A percentile compares a stretch with the other conserved stretches of the same genome.
Conservation (phyloP, 2,329 filamentous ascomycete genomes). For the Sporothrix mexicana region DNA sequence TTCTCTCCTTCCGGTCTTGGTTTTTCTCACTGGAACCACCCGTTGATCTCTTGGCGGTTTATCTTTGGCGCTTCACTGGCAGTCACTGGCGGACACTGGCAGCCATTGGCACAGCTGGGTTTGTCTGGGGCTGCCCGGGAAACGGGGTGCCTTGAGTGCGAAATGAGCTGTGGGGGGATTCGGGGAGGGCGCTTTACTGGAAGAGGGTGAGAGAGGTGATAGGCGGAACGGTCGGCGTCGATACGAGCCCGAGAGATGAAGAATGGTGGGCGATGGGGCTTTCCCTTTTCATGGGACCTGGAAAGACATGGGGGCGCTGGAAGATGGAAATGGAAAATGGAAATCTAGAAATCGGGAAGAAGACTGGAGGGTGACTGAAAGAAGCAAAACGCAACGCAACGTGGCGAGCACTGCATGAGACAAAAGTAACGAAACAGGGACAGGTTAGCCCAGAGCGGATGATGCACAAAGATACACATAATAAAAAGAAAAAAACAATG, state of each 20-base stretch:
- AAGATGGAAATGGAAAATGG: neutral
- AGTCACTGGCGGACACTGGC: conserved; percentile 19
- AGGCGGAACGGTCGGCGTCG: conserved; percentile 13
- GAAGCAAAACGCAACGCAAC: conserved; percentile 4
- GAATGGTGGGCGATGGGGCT: conserved; percentile 18
- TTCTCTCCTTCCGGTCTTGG: conserved; percentile 14
- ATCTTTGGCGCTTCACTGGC: neutral
- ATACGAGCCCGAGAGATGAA: conserved; percentile 30
- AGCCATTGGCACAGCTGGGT: conserved; percentile 7
- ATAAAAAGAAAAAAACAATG: neutral
- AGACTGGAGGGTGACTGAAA: neutral
- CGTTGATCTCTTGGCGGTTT: conserved; percentile 16
- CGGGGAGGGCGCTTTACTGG: conserved; percentile 29
- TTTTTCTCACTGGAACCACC: conserved; percentile 16
- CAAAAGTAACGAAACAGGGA: conserved; percentile 12
- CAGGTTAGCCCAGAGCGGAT: neutral
- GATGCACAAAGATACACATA: conserved; percentile 4
- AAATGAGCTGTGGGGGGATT: conserved; percentile 36
- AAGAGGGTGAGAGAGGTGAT: conserved; percentile 24
- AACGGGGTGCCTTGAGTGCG: conserved; percentile 29
- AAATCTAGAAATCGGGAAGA: no score
- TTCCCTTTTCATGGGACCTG: neutral
- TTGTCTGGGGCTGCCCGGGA: conserved; percentile 32
- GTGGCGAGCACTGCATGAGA: conserved; percentile 31
- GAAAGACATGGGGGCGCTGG: neutral